Percentiles rank a stretch among this genome's conserved stretches.
phyloP scores from a whole-genome alignment of 805 yeast species.

The Starmerella stigmatis region DNA sequence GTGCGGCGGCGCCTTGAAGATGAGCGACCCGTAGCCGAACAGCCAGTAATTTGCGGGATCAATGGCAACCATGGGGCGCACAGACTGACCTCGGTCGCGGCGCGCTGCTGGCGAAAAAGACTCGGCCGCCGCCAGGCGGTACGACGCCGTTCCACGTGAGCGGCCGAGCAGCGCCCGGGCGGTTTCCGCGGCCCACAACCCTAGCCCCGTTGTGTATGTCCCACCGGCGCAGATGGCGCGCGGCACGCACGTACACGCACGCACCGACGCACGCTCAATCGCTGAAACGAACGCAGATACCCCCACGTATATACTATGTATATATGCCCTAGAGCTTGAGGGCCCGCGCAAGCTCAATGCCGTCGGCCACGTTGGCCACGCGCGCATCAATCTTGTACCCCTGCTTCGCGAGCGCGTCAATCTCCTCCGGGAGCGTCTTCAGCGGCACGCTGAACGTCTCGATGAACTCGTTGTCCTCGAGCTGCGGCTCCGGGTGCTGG shows the following conservation, averaged over 20 bases:
- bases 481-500: slow-evolving; percentile 42
- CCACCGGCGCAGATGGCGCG: no score
- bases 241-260: no score
- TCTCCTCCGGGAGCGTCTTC: slow-evolving; percentile 42
- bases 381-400: slow-evolving; percentile 82
- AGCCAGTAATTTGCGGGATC: slow-evolving; percentile 43
- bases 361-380: slow-evolving; percentile 76
- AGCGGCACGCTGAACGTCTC: slow-evolving; percentile 69
- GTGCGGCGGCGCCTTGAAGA: slow-evolving; percentile 82
- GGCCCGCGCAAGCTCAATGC: slow-evolving; percentile 47
- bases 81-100: no score
- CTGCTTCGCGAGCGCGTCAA: slow-evolving; percentile 44
- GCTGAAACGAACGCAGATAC: not conserved
- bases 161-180: no score
- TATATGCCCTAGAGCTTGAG: not conserved
- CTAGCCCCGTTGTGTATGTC: no score
- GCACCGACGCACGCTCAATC: no score
- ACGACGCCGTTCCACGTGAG: no score
- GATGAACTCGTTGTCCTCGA: slow-evolving; percentile 88
- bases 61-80: slow-evolving; percentile 7
- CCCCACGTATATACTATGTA: not conserved
- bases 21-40: slow-evolving; percentile 80
- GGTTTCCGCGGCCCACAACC: not conserved
- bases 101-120: no score
- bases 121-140: no score